Evolutionary conservation across 2,329 filamentous ascomycete genomes (phyloP).

Genomic region (Microcyclosporella mali): DNA sequence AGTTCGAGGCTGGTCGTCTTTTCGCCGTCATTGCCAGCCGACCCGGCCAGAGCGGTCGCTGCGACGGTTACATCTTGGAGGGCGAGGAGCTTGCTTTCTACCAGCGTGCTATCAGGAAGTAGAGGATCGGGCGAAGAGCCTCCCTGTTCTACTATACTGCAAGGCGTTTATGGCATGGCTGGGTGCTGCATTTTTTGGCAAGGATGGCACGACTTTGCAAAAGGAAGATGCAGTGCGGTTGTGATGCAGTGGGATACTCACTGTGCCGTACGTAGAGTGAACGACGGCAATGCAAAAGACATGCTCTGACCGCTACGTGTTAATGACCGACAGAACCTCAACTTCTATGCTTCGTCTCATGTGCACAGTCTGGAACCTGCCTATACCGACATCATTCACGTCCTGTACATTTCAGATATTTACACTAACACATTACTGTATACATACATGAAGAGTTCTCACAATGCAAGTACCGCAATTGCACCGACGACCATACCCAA

Average conservation of each 20-base stretch:
- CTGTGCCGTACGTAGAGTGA: conserved; percentile 7
- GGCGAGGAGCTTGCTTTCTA: conserved; percentile 99
- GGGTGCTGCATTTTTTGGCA: conserved; percentile 16
- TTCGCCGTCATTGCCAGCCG: conserved; percentile 89
- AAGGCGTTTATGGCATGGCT: conserved; percentile 23
- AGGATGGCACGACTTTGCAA: conserved; percentile 13
- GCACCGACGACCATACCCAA: not conserved
- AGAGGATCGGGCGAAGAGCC: conserved; percentile 41
- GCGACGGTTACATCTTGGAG: conserved; percentile 97
- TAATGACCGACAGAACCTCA: too few relatives aligned
- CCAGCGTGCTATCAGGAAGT: conserved; percentile 99
- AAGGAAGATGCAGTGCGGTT: conserved; percentile 9
- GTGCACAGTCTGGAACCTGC: too few relatives aligned
- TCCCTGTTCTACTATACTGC: conserved; percentile 8
- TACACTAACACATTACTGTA: not conserved
- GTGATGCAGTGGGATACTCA: conserved; percentile 2
- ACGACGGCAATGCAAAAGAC: too few relatives aligned
- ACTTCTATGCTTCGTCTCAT: too few relatives aligned
- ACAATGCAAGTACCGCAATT: not conserved
- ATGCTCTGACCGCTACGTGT: too few relatives aligned
- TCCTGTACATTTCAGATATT: too few relatives aligned
- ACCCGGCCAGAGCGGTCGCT: conserved; percentile 93
- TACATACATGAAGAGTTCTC: not conserved
- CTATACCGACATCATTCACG: too few relatives aligned
- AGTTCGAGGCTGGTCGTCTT: conserved; percentile 98